phyloP scores from a whole-genome alignment of 805 yeast species.

The Sugiyamaella mastotermitis region DNA sequence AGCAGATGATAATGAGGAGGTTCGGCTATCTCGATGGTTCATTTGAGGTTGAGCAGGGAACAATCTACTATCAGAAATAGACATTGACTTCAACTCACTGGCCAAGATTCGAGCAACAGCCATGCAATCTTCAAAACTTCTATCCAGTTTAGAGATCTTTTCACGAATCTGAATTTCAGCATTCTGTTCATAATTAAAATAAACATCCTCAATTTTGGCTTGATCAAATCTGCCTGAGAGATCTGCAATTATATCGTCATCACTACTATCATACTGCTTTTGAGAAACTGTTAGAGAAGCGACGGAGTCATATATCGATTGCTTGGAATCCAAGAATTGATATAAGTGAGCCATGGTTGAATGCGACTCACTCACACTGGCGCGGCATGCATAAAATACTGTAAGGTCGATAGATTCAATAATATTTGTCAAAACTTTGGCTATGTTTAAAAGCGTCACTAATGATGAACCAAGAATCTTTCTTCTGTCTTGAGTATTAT shows the following conservation, averaged over 20 bases:
- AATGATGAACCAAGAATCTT: slow-evolving; percentile 14
- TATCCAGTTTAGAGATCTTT: slow-evolving; percentile 7
- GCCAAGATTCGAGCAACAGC: slow-evolving; percentile 7
- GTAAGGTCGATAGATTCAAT: slow-evolving; percentile 29
- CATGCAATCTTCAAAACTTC: too few species aligned
- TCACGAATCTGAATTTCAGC: slow-evolving; percentile 13
- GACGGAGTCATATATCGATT: slow-evolving; percentile 46
- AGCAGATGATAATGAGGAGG: slow-evolving; percentile 1
- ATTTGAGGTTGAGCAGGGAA: not conserved
- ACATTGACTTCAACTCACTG: slow-evolving; percentile 6
- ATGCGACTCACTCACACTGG: slow-evolving; percentile 8
- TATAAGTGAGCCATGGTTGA: slow-evolving; percentile 31
- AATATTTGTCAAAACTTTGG: slow-evolving; percentile 29
- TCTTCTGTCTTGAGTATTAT: slow-evolving; percentile 13
- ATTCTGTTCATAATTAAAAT: slow-evolving; percentile 12
- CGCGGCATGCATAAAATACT: slow-evolving; percentile 15
- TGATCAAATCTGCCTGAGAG: slow-evolving; percentile 15
- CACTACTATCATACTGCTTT: slow-evolving; percentile 14
- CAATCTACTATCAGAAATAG: slow-evolving; percentile 3
- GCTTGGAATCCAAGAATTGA: slow-evolving; percentile 72
- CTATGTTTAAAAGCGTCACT: slow-evolving; percentile 12
- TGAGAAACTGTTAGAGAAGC: slow-evolving; percentile 10
- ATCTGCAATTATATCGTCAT: slow-evolving; percentile 16
- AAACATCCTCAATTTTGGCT: slow-evolving; percentile 15
- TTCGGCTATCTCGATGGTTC: not conserved